Base-by-base conservation (phyloP, 352 stramenopile species). In the Phytophthora sojae region DNA sequence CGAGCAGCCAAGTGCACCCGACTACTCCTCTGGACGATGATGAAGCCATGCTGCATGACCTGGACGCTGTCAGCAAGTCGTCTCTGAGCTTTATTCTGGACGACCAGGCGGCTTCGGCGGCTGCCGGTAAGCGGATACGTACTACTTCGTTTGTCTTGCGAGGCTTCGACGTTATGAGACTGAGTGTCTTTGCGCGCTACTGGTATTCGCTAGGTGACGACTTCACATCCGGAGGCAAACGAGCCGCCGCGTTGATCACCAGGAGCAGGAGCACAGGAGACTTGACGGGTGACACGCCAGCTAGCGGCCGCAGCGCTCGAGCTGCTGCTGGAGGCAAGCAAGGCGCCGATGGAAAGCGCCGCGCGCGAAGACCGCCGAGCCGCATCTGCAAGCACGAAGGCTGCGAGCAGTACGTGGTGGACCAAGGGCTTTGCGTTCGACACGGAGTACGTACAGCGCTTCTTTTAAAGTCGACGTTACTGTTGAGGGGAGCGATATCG, bases 371-470 rank as follows among this genome's bases (percentile, higher is more conserved):
- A 29, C 82, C 83, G 6, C 81, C 84, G 9, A 91, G 84, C 35
- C 84, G 86, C 47, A 86, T 91, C 47, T 94, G 84, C 64, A 92
- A 94, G 61, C 79, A 82, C 47, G 84, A 92, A 52, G 81, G 76
- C 29, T 94, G 86, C 54, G 86, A 91, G 58, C 82, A 94, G 67
- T 94, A 94, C 57, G 85, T 94, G 39, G 86, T 92, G 50, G 85
- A 94, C 47, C 82, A 91, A 60, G 86, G 86, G n/a, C 80, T 92
- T 5, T 94, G 86, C 23, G 81, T 92, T 55, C 84, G 86, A 23
- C 86, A 94, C 52, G 84, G 86, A 58, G 86, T 93, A 69, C 67
- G 83, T 81, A 57, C 23, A 57, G 35, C n/a, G n/a, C n/a, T n/a
- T n/a, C n/a, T n/a, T n/a, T n/a, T n/a, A n/a, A n/a, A n/a, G n/a